A percentile compares a stretch with the other conserved stretches of the same genome.
Conservation (phyloP, 2,329 filamentous ascomycete species). For the Endocalyx cinctus region DNA sequence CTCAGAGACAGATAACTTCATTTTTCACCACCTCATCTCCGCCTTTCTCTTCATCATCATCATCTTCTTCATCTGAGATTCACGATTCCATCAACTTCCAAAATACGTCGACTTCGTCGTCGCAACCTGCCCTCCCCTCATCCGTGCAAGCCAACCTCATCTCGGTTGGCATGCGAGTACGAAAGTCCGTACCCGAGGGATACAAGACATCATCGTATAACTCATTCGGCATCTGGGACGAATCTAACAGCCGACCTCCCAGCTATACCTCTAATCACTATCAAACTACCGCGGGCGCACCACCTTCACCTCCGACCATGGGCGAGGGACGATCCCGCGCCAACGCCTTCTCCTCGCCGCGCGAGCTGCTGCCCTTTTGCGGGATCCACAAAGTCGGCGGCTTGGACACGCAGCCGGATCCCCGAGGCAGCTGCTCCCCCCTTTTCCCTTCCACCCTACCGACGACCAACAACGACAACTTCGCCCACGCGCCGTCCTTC, state of each 20-base stretch:
- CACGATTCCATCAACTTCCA: background rate
- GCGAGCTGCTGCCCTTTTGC: conserved; percentile 75
- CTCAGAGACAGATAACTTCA: conserved; percentile 60
- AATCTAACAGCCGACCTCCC: conserved; percentile 20
- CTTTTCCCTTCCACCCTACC: conserved; percentile 8
- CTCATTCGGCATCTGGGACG: conserved; percentile 46
- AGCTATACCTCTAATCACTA: conserved; percentile 3
- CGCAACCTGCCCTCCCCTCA: conserved; percentile 54
- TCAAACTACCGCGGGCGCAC: conserved; percentile 1
- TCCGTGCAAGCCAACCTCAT: conserved; percentile 78
- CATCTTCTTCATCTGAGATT: conserved; percentile 11
- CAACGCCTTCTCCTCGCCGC: conserved; percentile 29
- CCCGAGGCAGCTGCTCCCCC: conserved; percentile 18
- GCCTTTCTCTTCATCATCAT: conserved; percentile 26
- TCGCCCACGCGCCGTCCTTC: conserved; percentile 7
- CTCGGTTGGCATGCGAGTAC: conserved; percentile 87
- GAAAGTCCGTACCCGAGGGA: conserved; percentile 88
- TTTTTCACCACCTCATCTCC: conserved; percentile 43
- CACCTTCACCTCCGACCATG: conserved; percentile 8
- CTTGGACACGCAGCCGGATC: conserved; percentile 53
- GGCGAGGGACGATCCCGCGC: conserved; percentile 16
- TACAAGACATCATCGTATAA: conserved; percentile 70
- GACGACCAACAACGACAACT: conserved; percentile 5
- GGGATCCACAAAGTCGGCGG: conserved; percentile 74
- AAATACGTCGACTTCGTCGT: conserved; percentile 20